phyloP scores from a whole-genome alignment of 345 rosid genomes.

The Eucalyptus viminalis region DNA sequence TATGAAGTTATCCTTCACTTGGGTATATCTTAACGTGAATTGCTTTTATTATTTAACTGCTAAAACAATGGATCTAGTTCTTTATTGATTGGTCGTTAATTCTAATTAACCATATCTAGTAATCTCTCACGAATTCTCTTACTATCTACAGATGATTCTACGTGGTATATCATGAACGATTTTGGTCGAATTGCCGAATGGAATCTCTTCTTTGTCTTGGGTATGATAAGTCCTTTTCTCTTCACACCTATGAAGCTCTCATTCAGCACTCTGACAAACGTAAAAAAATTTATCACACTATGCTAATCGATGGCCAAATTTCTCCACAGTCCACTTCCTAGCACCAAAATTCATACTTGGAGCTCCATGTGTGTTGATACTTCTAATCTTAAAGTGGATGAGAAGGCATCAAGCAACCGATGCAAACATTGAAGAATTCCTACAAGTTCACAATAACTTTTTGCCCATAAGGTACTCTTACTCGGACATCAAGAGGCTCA shows the following conservation, averaged over 20 bases:
- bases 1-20: background rate
- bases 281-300: background rate
- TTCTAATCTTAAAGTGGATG: background rate
- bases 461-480: background rate
- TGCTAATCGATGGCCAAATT: background rate
- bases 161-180: rapidly evolving
- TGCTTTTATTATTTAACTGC: background rate
- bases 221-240: no score
- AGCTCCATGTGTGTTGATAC: background rate
- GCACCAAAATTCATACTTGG: background rate
- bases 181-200: rapidly evolving
- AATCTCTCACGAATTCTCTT: background rate
- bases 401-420: rapidly evolving
- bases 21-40: no score
- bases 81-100: background rate
- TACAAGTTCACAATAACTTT: background rate
- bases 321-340: rapidly evolving
- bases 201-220: no score
- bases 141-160: background rate
- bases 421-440: no score
- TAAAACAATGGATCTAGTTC: background rate
- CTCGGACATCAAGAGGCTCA: background rate
- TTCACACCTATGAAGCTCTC: no score
- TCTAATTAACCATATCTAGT: no score
- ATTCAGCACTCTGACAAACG: no score